Conservation (phyloP, 441 rosid genomes). For the Raphanus hybrid region DNA sequence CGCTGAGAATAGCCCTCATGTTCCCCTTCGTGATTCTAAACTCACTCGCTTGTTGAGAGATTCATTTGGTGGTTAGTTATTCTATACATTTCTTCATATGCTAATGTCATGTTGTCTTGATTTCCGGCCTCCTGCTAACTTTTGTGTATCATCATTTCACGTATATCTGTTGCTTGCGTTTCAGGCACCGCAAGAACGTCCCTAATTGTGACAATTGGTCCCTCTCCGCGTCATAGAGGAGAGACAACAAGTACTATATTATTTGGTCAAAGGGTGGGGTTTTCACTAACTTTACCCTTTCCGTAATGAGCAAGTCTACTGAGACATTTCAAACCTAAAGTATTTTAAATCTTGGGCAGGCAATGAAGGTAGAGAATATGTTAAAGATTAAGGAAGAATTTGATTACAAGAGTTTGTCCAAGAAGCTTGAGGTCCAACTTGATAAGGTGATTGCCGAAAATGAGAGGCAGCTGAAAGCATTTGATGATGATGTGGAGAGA, state of each 20-base stretch:
- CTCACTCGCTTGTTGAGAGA: slow-evolving; percentile 93
- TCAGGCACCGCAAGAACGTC: slow-evolving; percentile 99
- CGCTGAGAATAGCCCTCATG: slow-evolving; percentile 95
- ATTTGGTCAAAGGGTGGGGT: slow-evolving; percentile 96
- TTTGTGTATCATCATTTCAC: slow-evolving; percentile 11
- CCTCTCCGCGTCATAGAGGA: slow-evolving; percentile 99
- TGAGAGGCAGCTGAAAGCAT: slow-evolving; percentile 91
- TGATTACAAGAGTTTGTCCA: slow-evolving; percentile 95
- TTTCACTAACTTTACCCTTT: slow-evolving; percentile 24
- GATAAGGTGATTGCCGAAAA: slow-evolving; percentile 93
- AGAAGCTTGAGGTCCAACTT: slow-evolving; percentile 89
- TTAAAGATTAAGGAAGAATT: slow-evolving; percentile 97
- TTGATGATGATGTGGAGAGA: slow-evolving; percentile 86
- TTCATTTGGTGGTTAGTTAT: slow-evolving; percentile 94
- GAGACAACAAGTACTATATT: slow-evolving; percentile 98
- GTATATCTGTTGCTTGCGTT: slow-evolving; percentile 28
- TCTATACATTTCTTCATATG: slow-evolving; percentile 18
- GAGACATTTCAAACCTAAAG: slow-evolving; percentile 7
- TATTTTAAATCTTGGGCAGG: slow-evolving; percentile 52
- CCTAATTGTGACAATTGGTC: slow-evolving; percentile 91
- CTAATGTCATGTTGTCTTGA: slow-evolving; percentile 14
- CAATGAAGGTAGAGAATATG: slow-evolving; percentile 99
- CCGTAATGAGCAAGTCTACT: slow-evolving; percentile 2
- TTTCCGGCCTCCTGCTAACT: slow-evolving; percentile 9
- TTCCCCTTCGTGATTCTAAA: slow-evolving; percentile 98